A percentile compares a stretch with the other conserved stretches of the same genome.
Evolutionary conservation across 768 basidiomycete genomes (phyloP).

Genomic region (Lyophyllum decastes): DNA sequence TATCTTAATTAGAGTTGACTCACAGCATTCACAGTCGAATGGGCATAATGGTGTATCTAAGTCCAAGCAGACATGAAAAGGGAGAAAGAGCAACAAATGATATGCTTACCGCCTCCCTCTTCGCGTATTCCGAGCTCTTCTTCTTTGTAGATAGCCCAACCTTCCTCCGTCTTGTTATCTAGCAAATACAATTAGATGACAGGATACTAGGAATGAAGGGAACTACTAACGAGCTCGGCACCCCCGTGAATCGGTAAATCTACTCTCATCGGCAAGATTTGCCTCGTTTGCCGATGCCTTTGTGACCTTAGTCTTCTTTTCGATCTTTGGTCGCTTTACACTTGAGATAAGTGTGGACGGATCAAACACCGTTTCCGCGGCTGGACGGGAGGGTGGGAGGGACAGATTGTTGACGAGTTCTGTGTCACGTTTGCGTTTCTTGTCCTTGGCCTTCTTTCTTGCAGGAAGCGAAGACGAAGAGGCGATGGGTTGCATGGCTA

Average conservation of each 20-base stretch:
- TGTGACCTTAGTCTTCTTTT: slow-evolving; percentile 7
- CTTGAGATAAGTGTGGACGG: slow-evolving; percentile 43
- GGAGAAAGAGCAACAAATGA: slow-evolving; percentile 6
- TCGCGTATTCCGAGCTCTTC: slow-evolving; percentile 74
- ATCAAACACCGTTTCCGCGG: slow-evolving; percentile 67
- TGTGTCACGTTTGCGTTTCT: slow-evolving; percentile 30
- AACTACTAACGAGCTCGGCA: slow-evolving; percentile 60
- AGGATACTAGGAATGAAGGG: neutral
- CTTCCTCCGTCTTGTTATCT: slow-evolving; percentile 83
- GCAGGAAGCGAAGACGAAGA: slow-evolving; percentile 33
- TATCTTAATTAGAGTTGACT: slow-evolving; percentile 26
- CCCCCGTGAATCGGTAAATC: slow-evolving; percentile 78
- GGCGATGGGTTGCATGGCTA: slow-evolving; percentile 19
- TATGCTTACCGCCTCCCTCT: slow-evolving; percentile 68
- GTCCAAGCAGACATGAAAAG: slow-evolving; percentile 24
- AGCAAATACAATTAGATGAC: slow-evolving; percentile 16
- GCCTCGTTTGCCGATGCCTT: slow-evolving; percentile 24
- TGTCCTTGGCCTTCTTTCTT: slow-evolving; percentile 49
- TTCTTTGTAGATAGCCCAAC: slow-evolving; percentile 79
- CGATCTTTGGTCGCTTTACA: slow-evolving; percentile 39
- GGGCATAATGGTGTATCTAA: slow-evolving; percentile 84
- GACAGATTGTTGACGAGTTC: slow-evolving; percentile 12
- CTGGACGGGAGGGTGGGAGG: slow-evolving; percentile 33
- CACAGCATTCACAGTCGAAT: slow-evolving; percentile 89
- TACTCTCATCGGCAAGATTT: slow-evolving; percentile 40